A percentile compares a stretch with the other conserved stretches of the same genome.
Evolutionary conservation across 1,139 yeast genomes (phyloP).

Genomic region (Saccharomyces hybrid): DNA sequence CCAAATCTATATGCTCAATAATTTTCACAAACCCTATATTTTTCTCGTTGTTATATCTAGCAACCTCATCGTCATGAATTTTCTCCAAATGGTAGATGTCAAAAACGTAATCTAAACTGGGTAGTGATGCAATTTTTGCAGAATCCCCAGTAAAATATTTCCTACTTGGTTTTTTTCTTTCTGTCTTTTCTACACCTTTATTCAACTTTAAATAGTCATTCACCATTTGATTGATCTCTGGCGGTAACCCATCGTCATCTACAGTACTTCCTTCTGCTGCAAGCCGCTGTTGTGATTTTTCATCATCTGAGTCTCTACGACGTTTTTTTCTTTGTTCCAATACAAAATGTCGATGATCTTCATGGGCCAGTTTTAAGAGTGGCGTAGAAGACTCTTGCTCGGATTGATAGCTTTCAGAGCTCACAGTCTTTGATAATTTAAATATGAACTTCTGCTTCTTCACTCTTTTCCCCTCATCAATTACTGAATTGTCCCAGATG

Average conservation of each 20-base stretch:
- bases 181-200: constrained; percentile 11
- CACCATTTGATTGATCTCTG: constrained; percentile 64
- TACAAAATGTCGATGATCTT: constrained; percentile 25
- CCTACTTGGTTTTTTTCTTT: constrained; percentile 23
- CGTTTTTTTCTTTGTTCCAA: constrained; percentile 23
- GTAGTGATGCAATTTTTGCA: constrained; percentile 19
- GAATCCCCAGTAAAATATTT: constrained; percentile 20
- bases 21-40: constrained; percentile 61
- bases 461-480: constrained; percentile 36
- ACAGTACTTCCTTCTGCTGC: neutral
- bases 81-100: constrained; percentile 72
- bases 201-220: constrained; percentile 43
- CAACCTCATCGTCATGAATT: constrained; percentile 40
- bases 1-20: constrained; percentile 51
- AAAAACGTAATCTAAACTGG: constrained; percentile 72
- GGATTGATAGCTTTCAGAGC: constrained; percentile 18
- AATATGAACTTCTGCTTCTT: constrained; percentile 28
- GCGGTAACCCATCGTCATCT: constrained; percentile 41
- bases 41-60: constrained; percentile 34
- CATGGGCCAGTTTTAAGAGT: constrained; percentile 22
- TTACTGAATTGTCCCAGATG: constrained; percentile 22
- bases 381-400: constrained; percentile 19
- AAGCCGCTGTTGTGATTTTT: neutral
- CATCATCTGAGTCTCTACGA: constrained; percentile 9
- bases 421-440: constrained; percentile 31